phyloP scores from a whole-genome alignment of 164 flowering plant species.

The Vitis rotundifolia region DNA sequence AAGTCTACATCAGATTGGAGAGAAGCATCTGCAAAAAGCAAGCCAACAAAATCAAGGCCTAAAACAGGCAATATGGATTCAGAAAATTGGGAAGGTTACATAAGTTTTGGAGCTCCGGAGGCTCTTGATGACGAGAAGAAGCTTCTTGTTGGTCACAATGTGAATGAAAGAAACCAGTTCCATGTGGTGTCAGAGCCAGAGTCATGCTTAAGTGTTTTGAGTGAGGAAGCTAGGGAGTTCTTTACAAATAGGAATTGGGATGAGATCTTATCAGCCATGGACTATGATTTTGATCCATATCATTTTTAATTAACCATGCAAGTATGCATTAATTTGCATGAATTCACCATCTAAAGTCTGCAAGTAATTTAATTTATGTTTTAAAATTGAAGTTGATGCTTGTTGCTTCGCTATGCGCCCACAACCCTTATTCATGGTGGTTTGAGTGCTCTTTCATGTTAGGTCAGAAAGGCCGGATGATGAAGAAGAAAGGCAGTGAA shows the following conservation, averaged over 20 bases:
- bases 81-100: constrained; percentile 17
- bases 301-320: no score
- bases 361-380: no score
- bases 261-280: constrained; percentile 51
- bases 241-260: constrained; percentile 44
- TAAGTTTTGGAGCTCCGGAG: constrained; percentile 11
- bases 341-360: no score
- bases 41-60: constrained; percentile 15
- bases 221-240: constrained; percentile 6
- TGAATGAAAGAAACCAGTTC: constrained; percentile 15
- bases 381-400: no score
- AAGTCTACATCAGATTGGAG: constrained; percentile 52
- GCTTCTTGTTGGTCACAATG: constrained; percentile 3
- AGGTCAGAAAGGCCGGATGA: no score
- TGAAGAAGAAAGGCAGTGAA: no score
- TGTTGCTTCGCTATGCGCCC: no score
- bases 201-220: constrained; percentile 17
- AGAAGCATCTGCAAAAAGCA: constrained; percentile 15
- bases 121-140: constrained; percentile 20
- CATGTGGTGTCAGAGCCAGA: not conserved
- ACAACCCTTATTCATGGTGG: no score
- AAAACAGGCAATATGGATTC: constrained; percentile 42
- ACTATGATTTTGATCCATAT: constrained; percentile 26
- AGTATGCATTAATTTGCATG: no score
- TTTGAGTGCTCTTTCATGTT: no score